These are phyloP conservation scores for Malus hybrid DNA, from an alignment of 331 rosid species.

Conservation along the genomic window DNA sequence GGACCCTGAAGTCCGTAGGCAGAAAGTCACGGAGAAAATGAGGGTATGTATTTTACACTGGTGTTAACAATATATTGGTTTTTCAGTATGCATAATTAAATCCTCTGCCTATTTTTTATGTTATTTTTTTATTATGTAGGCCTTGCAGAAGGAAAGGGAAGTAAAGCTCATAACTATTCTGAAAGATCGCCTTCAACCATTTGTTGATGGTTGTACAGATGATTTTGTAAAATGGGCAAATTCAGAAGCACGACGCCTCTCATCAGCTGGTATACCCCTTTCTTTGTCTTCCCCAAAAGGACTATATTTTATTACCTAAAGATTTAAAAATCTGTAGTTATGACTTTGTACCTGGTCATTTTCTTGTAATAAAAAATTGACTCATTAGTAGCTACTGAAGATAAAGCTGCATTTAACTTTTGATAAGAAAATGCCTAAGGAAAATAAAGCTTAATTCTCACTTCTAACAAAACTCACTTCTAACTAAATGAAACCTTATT, in stretches of 20 bases:
- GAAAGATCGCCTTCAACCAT: conserved; percentile 64
- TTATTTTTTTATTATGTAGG: conserved; percentile 22
- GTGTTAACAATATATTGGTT: conserved; percentile 3
- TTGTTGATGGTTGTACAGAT: conserved; percentile 50
- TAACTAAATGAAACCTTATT: background rate
- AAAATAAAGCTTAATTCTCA: background rate
- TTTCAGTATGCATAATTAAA: background rate
- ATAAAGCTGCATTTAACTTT: background rate
- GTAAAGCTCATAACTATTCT: conserved; percentile 43
- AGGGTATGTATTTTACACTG: conserved; percentile 31
- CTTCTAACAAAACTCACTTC: background rate
- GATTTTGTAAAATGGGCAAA: conserved; percentile 70
- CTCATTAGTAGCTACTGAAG: background rate
- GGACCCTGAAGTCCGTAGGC: conserved; percentile 51
- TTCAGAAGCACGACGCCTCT: conserved; percentile 67
- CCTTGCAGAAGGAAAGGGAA: conserved; percentile 78
- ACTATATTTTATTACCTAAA: background rate
- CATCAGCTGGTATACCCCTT: conserved; percentile 54
- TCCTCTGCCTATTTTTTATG: background rate
- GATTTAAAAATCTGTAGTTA: background rate
- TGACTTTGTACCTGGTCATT: background rate
- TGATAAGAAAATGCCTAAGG: background rate
- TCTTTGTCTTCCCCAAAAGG: background rate
- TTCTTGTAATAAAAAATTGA: background rate
- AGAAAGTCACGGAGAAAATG: conserved; percentile 57